Conservation (phyloP, 768 basidiomycete species). For the Lactifluus rugatus region DNA sequence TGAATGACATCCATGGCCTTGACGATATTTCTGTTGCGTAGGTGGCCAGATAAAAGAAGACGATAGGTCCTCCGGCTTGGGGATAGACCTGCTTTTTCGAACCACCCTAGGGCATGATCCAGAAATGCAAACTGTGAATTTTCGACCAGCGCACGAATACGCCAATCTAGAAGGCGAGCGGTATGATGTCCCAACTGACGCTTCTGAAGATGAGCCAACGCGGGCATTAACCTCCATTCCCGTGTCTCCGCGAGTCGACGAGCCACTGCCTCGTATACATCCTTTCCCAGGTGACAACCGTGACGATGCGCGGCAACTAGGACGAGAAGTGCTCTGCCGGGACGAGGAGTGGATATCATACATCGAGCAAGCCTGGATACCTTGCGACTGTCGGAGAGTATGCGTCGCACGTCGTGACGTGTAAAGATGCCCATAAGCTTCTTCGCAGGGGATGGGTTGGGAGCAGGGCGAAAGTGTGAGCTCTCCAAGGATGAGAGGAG, state of each 20-base stretch:
- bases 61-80: conserved; percentile 62
- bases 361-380: conserved; percentile 8
- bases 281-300: conserved; percentile 41
- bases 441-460: not conserved
- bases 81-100: conserved; percentile 33
- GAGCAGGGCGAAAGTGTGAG: not conserved
- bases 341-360: conserved; percentile 18
- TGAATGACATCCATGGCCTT: conserved; percentile 45
- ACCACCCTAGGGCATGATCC: conserved; percentile 40
- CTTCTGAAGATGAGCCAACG: conserved; percentile 40
- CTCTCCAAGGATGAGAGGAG: too few species aligned
- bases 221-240: conserved; percentile 43
- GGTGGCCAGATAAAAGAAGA: conserved; percentile 52
- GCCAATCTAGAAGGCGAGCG: conserved; percentile 60
- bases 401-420: not conserved
- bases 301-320: conserved; percentile 40
- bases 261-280: conserved; percentile 49
- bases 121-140: conserved; percentile 35
- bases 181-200: conserved; percentile 42
- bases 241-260: conserved; percentile 37
- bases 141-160: conserved; percentile 50
- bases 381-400: conserved; percentile 16
- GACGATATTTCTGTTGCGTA: conserved; percentile 56
- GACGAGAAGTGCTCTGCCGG: conserved; percentile 35
- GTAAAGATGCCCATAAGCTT: not conserved